Base-by-base conservation (phyloP, 805 yeast genomes). In the Ogataea polymorpha region DNA sequence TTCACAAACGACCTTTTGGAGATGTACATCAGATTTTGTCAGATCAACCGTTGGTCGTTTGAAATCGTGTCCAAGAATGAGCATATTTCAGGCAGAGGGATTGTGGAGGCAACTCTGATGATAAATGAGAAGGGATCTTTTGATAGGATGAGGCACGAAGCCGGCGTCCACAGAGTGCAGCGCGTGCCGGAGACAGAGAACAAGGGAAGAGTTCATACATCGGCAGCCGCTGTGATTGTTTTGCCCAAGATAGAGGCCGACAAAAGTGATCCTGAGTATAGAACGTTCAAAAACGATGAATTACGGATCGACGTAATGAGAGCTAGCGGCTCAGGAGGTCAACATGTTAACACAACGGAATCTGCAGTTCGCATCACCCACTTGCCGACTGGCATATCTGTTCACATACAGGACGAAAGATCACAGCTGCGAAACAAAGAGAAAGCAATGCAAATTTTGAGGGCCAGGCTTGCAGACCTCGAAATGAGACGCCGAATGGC, bases 241-340 rank as follows among this genome's bases (percentile, higher is more conserved):
- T 65, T 93, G 13, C 99, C 99, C 1, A 84, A 87, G 54, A 68
- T 86, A 55, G 79, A 77, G 5, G 79, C 77, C 17, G 68, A 65
- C 8, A 77, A 76, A 40, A 71, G 74, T 2, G 75, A 71, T 34
- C 53, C 58, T 2, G 39, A 46, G 15, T 34, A 44, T 12, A 67
- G 91, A 30, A 76, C 77, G 42, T 88, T 93, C 62, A 79, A 79
- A 14, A 86, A 90, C 0, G 95, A 86, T 2, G 99, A 93, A 54
- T 80, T 93, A 16, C 74, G 96, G 42, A 80, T 93, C 4, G 99
- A 93, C 59, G 89, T 93, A n/a, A 93, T 91, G 96, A 73, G 99
- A 51, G 87, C 98, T 1, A 80, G 96, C 41, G 99, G 99, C 3
- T 84, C 93, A 49, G 99, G 99, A 42, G 99, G 99, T 0, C 99